Evolutionary conservation across 2,329 filamentous ascomycete genomes (phyloP).

Genomic region (Graphilbum sp.): DNA sequence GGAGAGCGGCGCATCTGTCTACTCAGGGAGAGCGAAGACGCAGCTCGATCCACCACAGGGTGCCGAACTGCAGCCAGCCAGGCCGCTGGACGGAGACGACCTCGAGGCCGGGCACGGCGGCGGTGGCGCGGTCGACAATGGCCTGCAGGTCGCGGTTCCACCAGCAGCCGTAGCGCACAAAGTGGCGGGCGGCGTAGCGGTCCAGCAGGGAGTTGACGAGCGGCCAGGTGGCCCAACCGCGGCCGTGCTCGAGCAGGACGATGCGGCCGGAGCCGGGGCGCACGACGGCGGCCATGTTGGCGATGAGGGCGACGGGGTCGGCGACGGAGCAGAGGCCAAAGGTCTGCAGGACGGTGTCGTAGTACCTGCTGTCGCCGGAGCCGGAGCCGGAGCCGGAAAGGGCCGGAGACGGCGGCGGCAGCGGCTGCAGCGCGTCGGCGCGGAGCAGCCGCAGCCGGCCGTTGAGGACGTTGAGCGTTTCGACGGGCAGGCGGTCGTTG

Average conservation of each 20-base stretch:
- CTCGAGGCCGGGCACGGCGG: slow-evolving; percentile 34
- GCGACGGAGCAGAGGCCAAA: slow-evolving; percentile 48
- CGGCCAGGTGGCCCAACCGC: slow-evolving; percentile 27
- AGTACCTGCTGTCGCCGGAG: slow-evolving; percentile 15
- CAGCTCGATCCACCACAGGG: slow-evolving; percentile 42
- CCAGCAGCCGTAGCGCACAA: slow-evolving; percentile 47
- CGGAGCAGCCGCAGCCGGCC: slow-evolving; percentile 11
- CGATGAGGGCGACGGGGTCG: slow-evolving; percentile 36
- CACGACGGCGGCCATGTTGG: slow-evolving; percentile 33
- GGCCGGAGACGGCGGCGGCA: no score
- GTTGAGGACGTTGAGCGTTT: slow-evolving; percentile 9
- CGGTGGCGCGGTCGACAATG: slow-evolving; percentile 33
- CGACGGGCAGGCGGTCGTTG: background rate
- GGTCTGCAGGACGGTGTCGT: slow-evolving; percentile 48
- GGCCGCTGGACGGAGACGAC: slow-evolving; percentile 37
- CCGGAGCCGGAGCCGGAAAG: background rate
- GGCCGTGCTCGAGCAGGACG: slow-evolving; percentile 45
- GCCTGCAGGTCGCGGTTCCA: slow-evolving; percentile 48
- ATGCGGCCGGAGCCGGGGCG: slow-evolving; percentile 41
- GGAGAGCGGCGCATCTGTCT: no score
- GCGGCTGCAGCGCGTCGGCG: slow-evolving; percentile 28
- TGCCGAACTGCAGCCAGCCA: slow-evolving; percentile 36
- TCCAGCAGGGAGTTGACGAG: slow-evolving; percentile 41
- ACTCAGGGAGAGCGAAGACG: slow-evolving; percentile 15
- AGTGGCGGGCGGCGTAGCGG: slow-evolving; percentile 35